A percentile compares a stretch with the other conserved stretches of the same genome.
phyloP scores from a whole-genome alignment of 2,329 filamentous ascomycete species.

The Trichoderma atroviride region DNA sequence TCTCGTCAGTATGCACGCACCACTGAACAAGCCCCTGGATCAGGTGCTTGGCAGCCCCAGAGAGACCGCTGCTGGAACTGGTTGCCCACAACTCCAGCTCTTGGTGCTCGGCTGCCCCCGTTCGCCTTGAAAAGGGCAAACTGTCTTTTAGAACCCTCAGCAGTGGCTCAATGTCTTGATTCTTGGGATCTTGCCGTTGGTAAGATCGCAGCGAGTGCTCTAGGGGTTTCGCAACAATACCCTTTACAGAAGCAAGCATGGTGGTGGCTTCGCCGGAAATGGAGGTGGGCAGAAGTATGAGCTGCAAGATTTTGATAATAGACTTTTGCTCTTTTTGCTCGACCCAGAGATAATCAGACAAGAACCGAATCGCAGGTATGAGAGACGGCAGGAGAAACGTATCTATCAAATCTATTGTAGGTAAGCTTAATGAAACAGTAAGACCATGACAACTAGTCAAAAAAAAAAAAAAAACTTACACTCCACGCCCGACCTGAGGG shows the following conservation, averaged over 20 bases:
- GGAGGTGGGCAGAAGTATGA: conserved; percentile 70
- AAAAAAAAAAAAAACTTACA: conserved; percentile 52
- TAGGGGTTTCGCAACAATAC: conserved; percentile 69
- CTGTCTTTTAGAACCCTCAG: conserved; percentile 65
- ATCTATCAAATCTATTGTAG: conserved; percentile 66
- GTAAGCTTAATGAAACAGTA: not conserved
- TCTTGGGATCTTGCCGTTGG: conserved; percentile 66
- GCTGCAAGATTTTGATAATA: conserved; percentile 70
- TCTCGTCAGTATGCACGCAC: conserved; percentile 60
- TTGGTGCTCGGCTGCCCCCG: conserved; percentile 62
- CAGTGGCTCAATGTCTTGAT: conserved; percentile 70
- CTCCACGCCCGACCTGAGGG: conserved; percentile 74
- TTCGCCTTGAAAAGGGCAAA: conserved; percentile 62
- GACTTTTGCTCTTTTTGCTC: conserved; percentile 68
- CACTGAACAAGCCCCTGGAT: conserved; percentile 68
- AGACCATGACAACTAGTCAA: not conserved
- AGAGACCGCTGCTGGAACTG: conserved; percentile 58
- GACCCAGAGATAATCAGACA: conserved; percentile 70
- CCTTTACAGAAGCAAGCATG: conserved; percentile 72
- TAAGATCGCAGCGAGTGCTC: conserved; percentile 68
- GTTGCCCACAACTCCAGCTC: conserved; percentile 71
- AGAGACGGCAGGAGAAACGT: conserved; percentile 80
- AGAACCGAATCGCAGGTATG: conserved; percentile 71
- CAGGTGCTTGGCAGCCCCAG: conserved; percentile 60
- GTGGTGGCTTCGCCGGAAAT: conserved; percentile 71